A percentile compares a stretch with the other conserved stretches of the same genome.
phyloP scores from a whole-genome alignment of 2,329 filamentous ascomycete species.

The Cladosporium sp. region DNA sequence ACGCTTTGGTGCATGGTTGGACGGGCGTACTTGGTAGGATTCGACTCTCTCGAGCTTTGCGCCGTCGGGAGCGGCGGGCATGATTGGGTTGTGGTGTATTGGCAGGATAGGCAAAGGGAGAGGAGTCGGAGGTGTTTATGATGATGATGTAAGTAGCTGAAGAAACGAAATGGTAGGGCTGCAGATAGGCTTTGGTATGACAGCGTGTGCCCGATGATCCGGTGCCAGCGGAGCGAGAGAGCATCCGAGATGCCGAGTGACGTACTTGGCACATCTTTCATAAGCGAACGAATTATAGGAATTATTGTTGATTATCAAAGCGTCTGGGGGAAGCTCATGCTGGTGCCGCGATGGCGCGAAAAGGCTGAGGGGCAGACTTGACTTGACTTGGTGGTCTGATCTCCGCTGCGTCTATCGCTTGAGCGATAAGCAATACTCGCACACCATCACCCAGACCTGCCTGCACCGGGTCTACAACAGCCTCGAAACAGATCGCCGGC shows the following conservation, averaged over 20 bases:
- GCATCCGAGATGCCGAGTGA: background rate
- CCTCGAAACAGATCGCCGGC: too few species aligned
- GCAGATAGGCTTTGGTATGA: slow-evolving; percentile 1
- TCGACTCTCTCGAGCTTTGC: slow-evolving; percentile 26
- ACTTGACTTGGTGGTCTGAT: background rate
- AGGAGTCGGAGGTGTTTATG: background rate
- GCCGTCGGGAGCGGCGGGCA: slow-evolving; percentile 15
- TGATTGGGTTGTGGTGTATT: background rate
- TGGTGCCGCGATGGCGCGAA: too few species aligned
- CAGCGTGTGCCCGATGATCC: background rate
- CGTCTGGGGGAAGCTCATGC: too few species aligned
- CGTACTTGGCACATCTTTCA: too few species aligned
- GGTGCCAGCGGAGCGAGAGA: background rate
- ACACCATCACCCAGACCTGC: too few species aligned
- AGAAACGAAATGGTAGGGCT: background rate
- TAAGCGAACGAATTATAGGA: too few species aligned
- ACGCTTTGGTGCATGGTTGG: background rate
- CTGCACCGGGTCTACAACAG: too few species aligned
- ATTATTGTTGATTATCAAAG: too few species aligned
- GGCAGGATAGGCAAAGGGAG: background rate
- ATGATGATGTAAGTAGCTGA: background rate
- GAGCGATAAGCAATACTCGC: too few species aligned
- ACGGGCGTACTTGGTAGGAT: slow-evolving; percentile 25
- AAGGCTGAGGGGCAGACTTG: too few species aligned
- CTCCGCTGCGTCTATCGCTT: too few species aligned